Base-by-base conservation (phyloP, 768 basidiomycete species). In the Chalciporus sphaerocephalus region DNA sequence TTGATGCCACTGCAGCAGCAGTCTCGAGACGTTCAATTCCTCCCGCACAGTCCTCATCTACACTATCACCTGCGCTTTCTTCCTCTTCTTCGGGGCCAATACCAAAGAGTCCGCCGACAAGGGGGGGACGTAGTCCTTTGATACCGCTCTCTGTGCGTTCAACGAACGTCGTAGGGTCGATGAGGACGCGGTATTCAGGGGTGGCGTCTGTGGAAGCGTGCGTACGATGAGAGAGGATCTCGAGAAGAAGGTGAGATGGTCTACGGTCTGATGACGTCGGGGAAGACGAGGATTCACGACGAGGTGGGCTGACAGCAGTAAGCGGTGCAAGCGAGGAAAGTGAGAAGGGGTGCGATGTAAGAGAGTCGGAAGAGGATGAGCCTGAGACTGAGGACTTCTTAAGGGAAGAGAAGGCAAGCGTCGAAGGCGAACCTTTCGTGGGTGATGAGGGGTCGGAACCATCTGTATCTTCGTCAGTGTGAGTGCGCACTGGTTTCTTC, bases 141-240 rank as follows among this genome's bases (percentile, higher is more conserved):
- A 94, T 74, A 0, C 87, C 87, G 0, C 73, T 74, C 52, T 81
- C 82, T 11, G 83, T 76, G 0, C 88, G 69, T 4, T 66, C 69
- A 5, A 88, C 85, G 17, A 92, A 75, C 37, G 76, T 73, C 5
- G 72, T 71, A 0, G 87, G 91, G 6, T 79, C 75, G 42, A 92
- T 72, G 55, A 91, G 85, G 11, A 94, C 68, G 1, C 92, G 85
- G 54, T 91, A 92, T 62, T 95, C 92, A 33, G 82, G 70, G 1
- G 81, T 68, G 7, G 72, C 66, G 53, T 90, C 88, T 0, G 88
- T 89, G 10, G 78, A 87, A 0, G 75, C 71, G 53, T 92, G 91
- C 5, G 64, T 70, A 9, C 92, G 76, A 5, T 73, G 64, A 1
- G 79, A 77, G 51, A 85, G 79, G 16, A 93, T 83, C 56, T 81